These are phyloP conservation scores for Pseudonectria buxi DNA, from an alignment of 2,329 filamentous ascomycete genomes.

Conservation along the genomic window DNA sequence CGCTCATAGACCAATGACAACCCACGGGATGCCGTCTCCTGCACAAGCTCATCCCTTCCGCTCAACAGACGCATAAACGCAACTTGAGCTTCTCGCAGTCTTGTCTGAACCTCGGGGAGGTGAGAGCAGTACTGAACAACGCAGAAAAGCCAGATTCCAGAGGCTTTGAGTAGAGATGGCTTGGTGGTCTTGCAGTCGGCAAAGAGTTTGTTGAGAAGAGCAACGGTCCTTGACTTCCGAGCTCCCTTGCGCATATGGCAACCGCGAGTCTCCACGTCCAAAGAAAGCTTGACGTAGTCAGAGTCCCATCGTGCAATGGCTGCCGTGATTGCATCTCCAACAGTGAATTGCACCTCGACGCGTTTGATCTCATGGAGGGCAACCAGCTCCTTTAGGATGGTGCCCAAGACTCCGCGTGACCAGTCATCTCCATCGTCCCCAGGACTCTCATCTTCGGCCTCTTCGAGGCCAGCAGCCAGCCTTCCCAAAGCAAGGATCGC, in stretches of 20 bases:
- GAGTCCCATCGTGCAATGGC: slow-evolving; percentile 78
- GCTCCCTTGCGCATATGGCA: slow-evolving; percentile 32
- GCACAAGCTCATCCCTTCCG: slow-evolving; percentile 86
- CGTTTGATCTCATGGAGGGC: slow-evolving; percentile 76
- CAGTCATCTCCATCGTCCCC: slow-evolving; percentile 17
- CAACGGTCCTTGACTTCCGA: slow-evolving; percentile 36
- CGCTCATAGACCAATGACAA: slow-evolving; percentile 91
- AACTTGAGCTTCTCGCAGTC: slow-evolving; percentile 71
- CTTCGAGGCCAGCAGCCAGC: slow-evolving; percentile 57
- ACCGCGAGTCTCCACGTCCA: slow-evolving; percentile 60
- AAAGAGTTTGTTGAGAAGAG: slow-evolving; percentile 66
- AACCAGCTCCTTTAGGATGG: slow-evolving; percentile 63
- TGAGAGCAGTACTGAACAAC: slow-evolving; percentile 86
- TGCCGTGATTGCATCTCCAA: slow-evolving; percentile 81
- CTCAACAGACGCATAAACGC: slow-evolving; percentile 84
- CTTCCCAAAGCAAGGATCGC: slow-evolving; percentile 77
- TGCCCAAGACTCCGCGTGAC: slow-evolving; percentile 36
- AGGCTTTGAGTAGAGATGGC: slow-evolving; percentile 82
- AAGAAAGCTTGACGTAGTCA: slow-evolving; percentile 63
- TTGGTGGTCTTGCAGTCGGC: slow-evolving; percentile 76
- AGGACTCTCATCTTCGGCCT: slow-evolving; percentile 15
- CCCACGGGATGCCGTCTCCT: slow-evolving; percentile 89
- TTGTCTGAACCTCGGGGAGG: slow-evolving; percentile 63
- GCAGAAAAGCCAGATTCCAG: slow-evolving; percentile 91
- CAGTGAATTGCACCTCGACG: slow-evolving; percentile 80